These are phyloP conservation scores for Ophiognomonia clavigignenti-juglandacearum DNA, from an alignment of 2,329 filamentous ascomycete species.

Conservation along the genomic window DNA sequence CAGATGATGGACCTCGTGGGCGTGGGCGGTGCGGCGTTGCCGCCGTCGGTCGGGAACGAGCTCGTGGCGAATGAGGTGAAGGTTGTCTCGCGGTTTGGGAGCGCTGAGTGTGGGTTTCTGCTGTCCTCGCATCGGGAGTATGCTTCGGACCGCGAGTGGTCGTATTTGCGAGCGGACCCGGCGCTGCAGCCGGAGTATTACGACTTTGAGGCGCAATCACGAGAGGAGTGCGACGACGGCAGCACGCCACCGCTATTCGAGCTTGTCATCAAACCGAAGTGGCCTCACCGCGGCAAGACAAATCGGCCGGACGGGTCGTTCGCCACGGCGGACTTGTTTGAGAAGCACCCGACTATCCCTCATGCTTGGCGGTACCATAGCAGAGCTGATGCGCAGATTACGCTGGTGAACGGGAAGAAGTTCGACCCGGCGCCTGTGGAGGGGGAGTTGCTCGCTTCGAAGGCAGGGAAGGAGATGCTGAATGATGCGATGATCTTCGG, in stretches of 20 bases:
- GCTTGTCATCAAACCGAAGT: constrained; percentile 48
- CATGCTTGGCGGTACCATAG: constrained; percentile 60
- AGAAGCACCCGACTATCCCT: constrained; percentile 42
- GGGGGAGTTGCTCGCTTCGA: constrained; percentile 39
- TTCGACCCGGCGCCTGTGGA: constrained; percentile 62
- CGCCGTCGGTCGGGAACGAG: constrained; percentile 44
- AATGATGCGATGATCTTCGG: constrained; percentile 59
- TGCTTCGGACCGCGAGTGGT: constrained; percentile 50
- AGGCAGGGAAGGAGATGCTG: constrained; percentile 32
- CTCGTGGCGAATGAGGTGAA: constrained; percentile 47
- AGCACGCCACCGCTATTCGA: constrained; percentile 40
- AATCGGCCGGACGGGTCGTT: constrained; percentile 58
- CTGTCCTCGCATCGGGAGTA: constrained; percentile 58
- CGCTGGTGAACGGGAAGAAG: constrained; percentile 62
- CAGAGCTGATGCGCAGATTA: constrained; percentile 56
- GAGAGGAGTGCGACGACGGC: constrained; percentile 21
- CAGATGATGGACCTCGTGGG: constrained; percentile 55
- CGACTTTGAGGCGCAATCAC: constrained; percentile 41
- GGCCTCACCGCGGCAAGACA: constrained; percentile 55
- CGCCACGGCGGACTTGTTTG: constrained; percentile 60
- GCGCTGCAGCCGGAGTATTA: constrained; percentile 21
- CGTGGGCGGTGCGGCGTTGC: constrained; percentile 58
- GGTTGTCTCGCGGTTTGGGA: constrained; percentile 59
- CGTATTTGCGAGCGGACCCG: constrained; percentile 45
- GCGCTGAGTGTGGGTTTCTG: constrained; percentile 62